phyloP scores from a whole-genome alignment of 2,329 filamentous ascomycete genomes.

The Alternaria sp. region DNA sequence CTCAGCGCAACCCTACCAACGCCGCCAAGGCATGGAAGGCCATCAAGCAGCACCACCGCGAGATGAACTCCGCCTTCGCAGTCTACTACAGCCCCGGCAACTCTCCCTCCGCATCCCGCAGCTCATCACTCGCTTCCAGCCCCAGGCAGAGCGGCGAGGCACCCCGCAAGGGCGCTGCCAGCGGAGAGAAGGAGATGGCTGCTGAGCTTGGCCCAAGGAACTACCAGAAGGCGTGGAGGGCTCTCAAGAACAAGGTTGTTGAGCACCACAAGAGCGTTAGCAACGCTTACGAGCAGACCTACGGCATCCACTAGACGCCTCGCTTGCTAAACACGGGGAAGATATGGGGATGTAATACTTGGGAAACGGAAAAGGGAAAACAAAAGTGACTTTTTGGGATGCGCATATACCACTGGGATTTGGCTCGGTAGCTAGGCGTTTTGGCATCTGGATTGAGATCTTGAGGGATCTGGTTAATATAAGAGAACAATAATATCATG shows the following conservation, averaged over 20 bases:
- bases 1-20: constrained; percentile 21
- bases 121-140: constrained; percentile 9
- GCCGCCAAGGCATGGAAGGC: constrained; percentile 34
- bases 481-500: background rate
- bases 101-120: constrained; percentile 17
- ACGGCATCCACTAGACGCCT: constrained; percentile 6
- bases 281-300: constrained; percentile 25
- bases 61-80: constrained; percentile 37
- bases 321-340: background rate
- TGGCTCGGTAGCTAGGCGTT: background rate
- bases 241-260: constrained; percentile 35
- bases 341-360: background rate
- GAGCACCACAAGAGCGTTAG: constrained; percentile 41
- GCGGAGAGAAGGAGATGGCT: constrained; percentile 5
- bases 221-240: constrained; percentile 32
- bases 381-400: constrained; percentile 11
- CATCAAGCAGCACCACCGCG: constrained; percentile 40
- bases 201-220: constrained; percentile 19
- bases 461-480: background rate
- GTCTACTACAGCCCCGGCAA: constrained; percentile 32
- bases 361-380: background rate
- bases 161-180: background rate
- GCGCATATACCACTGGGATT: constrained; percentile 9
- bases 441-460: background rate
- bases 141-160: constrained; percentile 24